Base-by-base conservation (phyloP, 768 basidiomycete genomes). In the Mycena haematopus region DNA sequence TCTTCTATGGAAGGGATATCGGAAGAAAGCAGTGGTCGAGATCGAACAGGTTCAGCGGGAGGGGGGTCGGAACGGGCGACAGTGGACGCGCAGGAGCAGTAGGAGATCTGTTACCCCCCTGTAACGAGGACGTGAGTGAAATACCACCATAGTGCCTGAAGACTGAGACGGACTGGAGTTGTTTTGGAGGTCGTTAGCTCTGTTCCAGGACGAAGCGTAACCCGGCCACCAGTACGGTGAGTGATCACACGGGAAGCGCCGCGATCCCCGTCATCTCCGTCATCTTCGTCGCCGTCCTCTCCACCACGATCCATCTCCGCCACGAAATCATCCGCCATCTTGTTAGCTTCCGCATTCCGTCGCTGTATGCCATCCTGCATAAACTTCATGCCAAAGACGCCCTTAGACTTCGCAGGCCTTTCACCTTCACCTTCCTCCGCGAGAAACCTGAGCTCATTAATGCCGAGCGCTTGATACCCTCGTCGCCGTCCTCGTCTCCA, bases 341-440 rank as follows among this genome's bases (percentile, higher is more conserved):
- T 81, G 60, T 88, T 80, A 1, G 84, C 86, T 56, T 81, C 80
- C 10, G 73, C 78, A 68, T 83, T 77, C 58, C 88, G 84, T 65
- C 93, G 81, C 6, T 85, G 85, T 79, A 91, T 88, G 0, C 94
- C 96, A 49, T 95, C 90, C 74, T 91, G 90, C 96, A 99, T 99
- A 76, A 99, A 99, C 77, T 97, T 98, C 97, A 99, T 98, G 65
- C 86, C 84, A 73, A 97, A 91, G 11, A 98, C 83, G 63, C 91
- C 86, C 76, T 90, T 91, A 52, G 80, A 76, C 68, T 84, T 84
- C 70, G 44, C 68, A 27, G 67, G 58, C 49, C 63, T 65, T 7
- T 71, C 72, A 14, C 73, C 74, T 11, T 74, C 45, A 24, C 45
- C 80, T 35, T 80, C 76, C 11, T 72, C 71, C 22, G 84, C 80